Percentiles rank a stretch among this genome's conserved stretches.
phyloP scores from a whole-genome alignment of 2,329 filamentous ascomycete genomes.

The Pseudocercospora eumusae region DNA sequence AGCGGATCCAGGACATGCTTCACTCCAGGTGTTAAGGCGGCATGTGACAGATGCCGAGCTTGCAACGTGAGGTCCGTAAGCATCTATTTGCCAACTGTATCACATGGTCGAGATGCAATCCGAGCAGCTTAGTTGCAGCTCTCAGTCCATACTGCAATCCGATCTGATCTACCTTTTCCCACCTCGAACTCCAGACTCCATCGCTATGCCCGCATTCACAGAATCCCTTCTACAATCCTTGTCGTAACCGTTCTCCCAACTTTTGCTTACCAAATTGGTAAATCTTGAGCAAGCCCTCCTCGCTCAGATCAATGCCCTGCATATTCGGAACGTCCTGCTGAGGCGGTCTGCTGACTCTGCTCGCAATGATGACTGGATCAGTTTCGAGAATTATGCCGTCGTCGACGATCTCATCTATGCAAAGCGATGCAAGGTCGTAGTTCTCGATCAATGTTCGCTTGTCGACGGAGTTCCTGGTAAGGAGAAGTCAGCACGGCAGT shows the following conservation, averaged over 20 bases:
- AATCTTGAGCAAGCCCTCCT: conserved; percentile 91
- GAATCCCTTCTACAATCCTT: conserved; percentile 60
- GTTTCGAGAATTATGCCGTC: conserved; percentile 97
- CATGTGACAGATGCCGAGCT: neutral
- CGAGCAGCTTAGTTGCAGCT: neutral
- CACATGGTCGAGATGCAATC: neutral
- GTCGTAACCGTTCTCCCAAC: conserved; percentile 84
- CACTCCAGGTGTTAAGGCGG: neutral
- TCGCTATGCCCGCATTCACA: conserved; percentile 14
- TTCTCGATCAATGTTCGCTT: conserved; percentile 98
- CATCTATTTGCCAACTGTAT: neutral
- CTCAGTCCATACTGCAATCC: neutral
- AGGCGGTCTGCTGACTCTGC: conserved; percentile 87
- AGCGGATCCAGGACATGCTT: neutral
- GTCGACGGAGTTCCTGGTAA: conserved; percentile 81
- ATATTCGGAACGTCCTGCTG: conserved; percentile 83
- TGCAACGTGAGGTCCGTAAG: neutral
- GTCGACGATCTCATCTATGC: conserved; percentile 92
- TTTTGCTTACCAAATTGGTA: conserved; percentile 93
- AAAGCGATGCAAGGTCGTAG: conserved; percentile 92
- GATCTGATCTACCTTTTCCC: neutral
- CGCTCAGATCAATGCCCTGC: conserved; percentile 91
- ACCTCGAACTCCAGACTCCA: conserved; percentile 20
- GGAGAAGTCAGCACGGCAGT: neutral
- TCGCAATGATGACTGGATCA: conserved; percentile 89